Base-by-base conservation (phyloP, 768 basidiomycete species). In the Russula abietina region DNA sequence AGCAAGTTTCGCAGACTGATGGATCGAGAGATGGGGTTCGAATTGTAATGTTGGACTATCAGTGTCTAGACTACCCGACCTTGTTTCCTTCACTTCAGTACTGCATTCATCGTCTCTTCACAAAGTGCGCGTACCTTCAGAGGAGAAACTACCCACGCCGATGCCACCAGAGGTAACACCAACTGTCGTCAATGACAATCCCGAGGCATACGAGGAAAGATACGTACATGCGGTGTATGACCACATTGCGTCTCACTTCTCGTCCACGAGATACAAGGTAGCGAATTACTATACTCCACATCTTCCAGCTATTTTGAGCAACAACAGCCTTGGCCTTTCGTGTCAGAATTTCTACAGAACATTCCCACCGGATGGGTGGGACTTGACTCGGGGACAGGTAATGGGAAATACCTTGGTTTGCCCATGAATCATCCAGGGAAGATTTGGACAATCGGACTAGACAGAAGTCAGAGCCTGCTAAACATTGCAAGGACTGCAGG, bases 341-440 rank as follows among this genome's bases (percentile, higher is more conserved):
- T 95, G 52, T 81, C 85, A 17, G 70, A 75, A 46, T 97, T 96
- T 73, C 78, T 97, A 28, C 78, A 81, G 8, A 82, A 80, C 46
- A 71, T 97, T 16, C 82, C 88, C 16, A 75, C 85, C 22, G 88
- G 92, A 28, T 91, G 85, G 77, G 77, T 97, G 39, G 96, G 96
- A 12, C 80, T 99, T 28, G 97, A 99, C 73, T 89, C 92, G 28
- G 97, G 97, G 6, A 93, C 93, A 28, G 97, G 97, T 1, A 99
- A 99, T 68, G 97, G 97, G 50, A 98, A 99, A 80, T 98, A 98
- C 75, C 82, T 98, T 2, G 87, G 90, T 3, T 74, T 91, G 1
- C 88, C 89, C 7, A 66, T 74, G 1, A 84, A 90, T 54, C 79
- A 82, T 17, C 84, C 84, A 1, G 76, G 78, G 14, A 79, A 79